A percentile compares a stretch with the other conserved stretches of the same genome.
These are phyloP conservation scores for Blastomyces silverae DNA, from an alignment of 2,329 filamentous ascomycete genomes.

Conservation along the genomic window DNA sequence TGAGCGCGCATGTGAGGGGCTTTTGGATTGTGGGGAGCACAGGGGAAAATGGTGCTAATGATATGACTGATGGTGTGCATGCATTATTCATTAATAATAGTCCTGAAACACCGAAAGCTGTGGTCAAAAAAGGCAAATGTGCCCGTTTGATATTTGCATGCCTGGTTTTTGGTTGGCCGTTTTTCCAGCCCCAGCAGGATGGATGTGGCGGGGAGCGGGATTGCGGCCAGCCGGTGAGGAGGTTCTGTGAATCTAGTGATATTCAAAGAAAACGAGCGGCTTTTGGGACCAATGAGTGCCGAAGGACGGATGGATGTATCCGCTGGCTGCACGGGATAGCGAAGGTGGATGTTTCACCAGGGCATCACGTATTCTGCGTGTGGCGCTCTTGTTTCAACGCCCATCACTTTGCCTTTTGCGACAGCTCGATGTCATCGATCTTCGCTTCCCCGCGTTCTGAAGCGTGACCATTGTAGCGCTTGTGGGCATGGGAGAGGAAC, in stretches of 20 bases:
- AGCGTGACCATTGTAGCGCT: no score
- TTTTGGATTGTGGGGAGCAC: neutral
- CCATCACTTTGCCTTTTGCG: no score
- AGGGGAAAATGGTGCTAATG: neutral
- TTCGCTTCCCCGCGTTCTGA: no score
- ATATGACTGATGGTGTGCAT: neutral
- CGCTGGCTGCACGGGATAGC: neutral
- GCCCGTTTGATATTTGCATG: no score
- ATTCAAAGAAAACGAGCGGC: neutral
- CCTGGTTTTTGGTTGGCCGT: neutral
- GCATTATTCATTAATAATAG: neutral
- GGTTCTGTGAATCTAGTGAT: neutral
- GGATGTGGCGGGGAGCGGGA: neutral
- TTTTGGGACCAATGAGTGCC: neutral
- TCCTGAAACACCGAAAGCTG: no score
- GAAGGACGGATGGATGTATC: neutral
- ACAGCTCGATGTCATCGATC: no score
- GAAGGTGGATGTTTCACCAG: neutral
- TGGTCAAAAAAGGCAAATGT: no score
- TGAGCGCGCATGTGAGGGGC: no score
- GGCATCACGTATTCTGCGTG: neutral
- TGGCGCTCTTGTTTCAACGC: no score
- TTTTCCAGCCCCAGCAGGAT: neutral
- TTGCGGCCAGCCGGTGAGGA: neutral
- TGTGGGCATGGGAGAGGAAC: no score